These are phyloP conservation scores for Castanea mollissima DNA, from an alignment of 306 rosid species.

Conservation along the genomic window DNA sequence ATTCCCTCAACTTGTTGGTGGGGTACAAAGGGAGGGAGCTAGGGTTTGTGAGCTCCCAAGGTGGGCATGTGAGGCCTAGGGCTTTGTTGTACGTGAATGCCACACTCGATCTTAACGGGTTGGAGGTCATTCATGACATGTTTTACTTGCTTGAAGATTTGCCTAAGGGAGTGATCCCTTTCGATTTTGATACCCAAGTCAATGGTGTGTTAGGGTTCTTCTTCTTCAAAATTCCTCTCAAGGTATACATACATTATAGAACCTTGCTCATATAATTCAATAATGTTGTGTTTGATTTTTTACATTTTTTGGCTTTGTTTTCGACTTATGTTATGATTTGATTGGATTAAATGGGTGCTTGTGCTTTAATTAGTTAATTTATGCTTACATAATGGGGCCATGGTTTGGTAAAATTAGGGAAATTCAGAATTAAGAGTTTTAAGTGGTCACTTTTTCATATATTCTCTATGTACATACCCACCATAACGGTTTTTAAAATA, in stretches of 20 bases:
- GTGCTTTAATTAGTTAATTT: neutral
- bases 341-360: neutral
- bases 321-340: neutral
- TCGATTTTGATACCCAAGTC: conserved; percentile 56
- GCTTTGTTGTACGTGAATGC: conserved; percentile 45
- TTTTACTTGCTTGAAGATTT: conserved; percentile 74
- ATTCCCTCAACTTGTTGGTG: conserved; percentile 45
- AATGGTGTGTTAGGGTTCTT: conserved; percentile 61
- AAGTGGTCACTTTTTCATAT: neutral
- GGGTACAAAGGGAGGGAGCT: conserved; percentile 76
- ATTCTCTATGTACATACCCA: too few relatives aligned
- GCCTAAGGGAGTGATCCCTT: conserved; percentile 68
- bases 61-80: conserved; percentile 59
- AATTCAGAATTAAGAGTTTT: neutral
- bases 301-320: neutral
- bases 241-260: conserved; percentile 33
- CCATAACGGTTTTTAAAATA: too few relatives aligned
- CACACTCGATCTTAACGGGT: conserved; percentile 27
- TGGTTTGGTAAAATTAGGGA: neutral
- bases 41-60: conserved; percentile 51
- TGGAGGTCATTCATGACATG: conserved; percentile 64
- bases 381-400: neutral
- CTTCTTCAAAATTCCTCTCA: conserved; percentile 58
- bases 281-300: neutral
- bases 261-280: neutral